Conservation (phyloP, 164 flowering plant species). For the Liquidambar formosana region DNA sequence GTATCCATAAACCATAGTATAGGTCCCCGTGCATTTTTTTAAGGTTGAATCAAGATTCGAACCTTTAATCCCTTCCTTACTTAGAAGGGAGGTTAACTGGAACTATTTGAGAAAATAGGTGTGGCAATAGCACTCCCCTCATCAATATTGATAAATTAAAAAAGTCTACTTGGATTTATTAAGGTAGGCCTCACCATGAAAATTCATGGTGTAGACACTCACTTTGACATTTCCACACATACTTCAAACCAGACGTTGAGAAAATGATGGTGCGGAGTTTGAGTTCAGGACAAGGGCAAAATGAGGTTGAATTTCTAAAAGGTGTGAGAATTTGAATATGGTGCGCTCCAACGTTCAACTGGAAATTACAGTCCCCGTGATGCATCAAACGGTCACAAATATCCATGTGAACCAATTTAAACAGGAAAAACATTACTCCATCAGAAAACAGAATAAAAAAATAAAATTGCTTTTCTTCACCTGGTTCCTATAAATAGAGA, state of each 20-base stretch:
- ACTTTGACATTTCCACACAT: too few relatives aligned
- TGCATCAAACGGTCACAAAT: conserved; percentile 46
- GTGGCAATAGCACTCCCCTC: too few relatives aligned
- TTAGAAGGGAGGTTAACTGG: too few relatives aligned
- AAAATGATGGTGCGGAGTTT: not conserved
- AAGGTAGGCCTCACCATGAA: too few relatives aligned
- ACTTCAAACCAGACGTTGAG: not conserved
- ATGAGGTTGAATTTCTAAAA: not conserved
- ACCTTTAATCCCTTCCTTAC: too few relatives aligned
- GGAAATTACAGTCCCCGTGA: conserved; percentile 41
- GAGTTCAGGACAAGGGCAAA: not conserved
- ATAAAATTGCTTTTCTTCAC: conserved; percentile 1
- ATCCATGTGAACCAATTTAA: conserved; percentile 50
- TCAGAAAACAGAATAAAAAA: not conserved
- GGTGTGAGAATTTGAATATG: not conserved
- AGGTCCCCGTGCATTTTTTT: too few relatives aligned
- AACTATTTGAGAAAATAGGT: too few relatives aligned
- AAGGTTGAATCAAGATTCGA: too few relatives aligned
- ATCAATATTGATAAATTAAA: too few relatives aligned
- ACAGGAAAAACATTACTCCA: not conserved
- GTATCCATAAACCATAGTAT: too few relatives aligned
- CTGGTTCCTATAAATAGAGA: conserved; percentile 36
- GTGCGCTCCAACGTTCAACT: conserved; percentile 47
- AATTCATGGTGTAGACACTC: too few relatives aligned
- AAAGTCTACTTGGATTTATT: too few relatives aligned